phyloP scores from a whole-genome alignment of 108 stramenopile species.

The Cyclotella atomus region DNA sequence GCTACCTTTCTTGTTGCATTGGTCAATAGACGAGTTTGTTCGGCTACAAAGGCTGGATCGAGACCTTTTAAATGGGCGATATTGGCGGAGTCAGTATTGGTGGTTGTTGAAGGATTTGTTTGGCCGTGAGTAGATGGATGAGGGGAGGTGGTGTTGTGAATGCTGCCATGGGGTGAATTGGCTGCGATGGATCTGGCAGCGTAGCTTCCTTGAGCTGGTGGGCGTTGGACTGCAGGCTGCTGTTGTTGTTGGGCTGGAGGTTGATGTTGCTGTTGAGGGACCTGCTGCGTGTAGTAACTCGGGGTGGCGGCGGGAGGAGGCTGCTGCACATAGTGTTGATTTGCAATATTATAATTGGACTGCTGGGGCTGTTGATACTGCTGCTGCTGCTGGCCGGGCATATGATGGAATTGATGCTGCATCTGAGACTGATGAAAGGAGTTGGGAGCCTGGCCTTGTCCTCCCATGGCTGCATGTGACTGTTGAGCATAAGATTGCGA shows the following conservation, averaged over 20 bases:
- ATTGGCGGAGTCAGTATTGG: slow-evolving; percentile 15
- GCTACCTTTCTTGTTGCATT: slow-evolving; percentile 67
- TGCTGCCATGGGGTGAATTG: slow-evolving; percentile 22
- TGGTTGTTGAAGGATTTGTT: slow-evolving; percentile 1
- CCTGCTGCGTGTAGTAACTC: slow-evolving; percentile 13
- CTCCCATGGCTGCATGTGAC: background rate
- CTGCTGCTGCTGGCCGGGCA: slow-evolving; percentile 37
- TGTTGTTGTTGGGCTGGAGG: slow-evolving; percentile 19
- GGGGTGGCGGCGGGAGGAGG: background rate
- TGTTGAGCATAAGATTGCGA: slow-evolving; percentile 11
- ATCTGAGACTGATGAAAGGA: slow-evolving; percentile 31
- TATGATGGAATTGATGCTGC: slow-evolving; percentile 21
- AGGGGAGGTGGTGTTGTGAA: slow-evolving; percentile 4
- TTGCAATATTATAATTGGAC: background rate
- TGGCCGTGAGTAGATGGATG: background rate
- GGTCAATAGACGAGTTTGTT: slow-evolving; percentile 45
- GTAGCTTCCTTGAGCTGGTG: slow-evolving; percentile 16
- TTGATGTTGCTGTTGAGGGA: slow-evolving; percentile 9
- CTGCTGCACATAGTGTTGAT: slow-evolving; percentile 6
- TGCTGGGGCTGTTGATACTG: slow-evolving; percentile 14
- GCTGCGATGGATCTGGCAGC: slow-evolving; percentile 45
- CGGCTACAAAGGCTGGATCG: slow-evolving; percentile 22
- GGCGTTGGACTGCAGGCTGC: background rate
- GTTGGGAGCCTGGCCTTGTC: slow-evolving; percentile 16
- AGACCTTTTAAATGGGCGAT: background rate